A percentile compares a stretch with the other conserved stretches of the same genome.
phyloP scores from a whole-genome alignment of 169 alveolate genomes.

The Toxoplasma gondii region DNA sequence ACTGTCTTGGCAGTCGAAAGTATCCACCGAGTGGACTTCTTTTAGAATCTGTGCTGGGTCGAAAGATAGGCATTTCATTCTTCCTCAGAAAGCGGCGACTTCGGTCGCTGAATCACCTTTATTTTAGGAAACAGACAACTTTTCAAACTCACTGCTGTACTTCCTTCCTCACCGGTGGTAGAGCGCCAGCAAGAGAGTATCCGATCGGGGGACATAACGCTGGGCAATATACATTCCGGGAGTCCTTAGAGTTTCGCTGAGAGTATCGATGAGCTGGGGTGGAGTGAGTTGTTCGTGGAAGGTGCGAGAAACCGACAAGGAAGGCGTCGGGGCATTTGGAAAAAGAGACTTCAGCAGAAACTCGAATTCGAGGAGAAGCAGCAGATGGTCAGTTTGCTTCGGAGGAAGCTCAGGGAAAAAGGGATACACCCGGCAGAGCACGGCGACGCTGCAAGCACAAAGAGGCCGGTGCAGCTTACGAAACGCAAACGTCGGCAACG shows the following conservation, averaged over 20 bases:
- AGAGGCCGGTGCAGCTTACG: not conserved
- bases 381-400: constrained; percentile 15
- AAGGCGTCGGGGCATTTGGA: not conserved
- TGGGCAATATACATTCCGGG: not conserved
- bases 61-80: no score
- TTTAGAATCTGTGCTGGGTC: no score
- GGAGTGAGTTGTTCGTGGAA: not conserved
- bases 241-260: not conserved
- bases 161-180: not conserved
- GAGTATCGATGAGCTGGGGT: not conserved
- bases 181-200: constrained; percentile 9
- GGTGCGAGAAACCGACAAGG: not conserved
- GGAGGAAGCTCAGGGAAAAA: constrained; percentile 5
- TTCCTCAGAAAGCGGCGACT: no score
- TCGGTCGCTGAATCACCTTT: no score
- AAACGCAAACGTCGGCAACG: no score
- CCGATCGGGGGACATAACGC: constrained; percentile 19
- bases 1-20: no score
- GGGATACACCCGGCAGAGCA: constrained; percentile 32
- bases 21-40: no score
- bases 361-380: constrained; percentile 35
- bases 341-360: not conserved
- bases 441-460: constrained; percentile 1
- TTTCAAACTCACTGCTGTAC: no score
- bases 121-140: no score